Evolutionary conservation across 257 asterid species (phyloP), one percentile per base, ranked within the genome.

Genomic region (Fraxinus cuspidata): DNA sequence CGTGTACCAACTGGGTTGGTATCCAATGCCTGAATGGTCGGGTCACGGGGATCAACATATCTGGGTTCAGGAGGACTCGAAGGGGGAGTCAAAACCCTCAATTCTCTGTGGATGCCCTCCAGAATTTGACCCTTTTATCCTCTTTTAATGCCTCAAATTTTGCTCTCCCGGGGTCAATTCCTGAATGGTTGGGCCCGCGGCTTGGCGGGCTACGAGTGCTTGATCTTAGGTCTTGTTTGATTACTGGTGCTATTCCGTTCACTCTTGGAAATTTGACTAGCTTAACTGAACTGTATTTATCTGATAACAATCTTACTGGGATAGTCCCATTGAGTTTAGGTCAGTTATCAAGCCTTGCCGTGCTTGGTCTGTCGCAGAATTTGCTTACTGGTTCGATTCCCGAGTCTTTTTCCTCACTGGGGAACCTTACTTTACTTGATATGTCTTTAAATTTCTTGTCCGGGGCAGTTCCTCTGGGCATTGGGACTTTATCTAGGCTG

Each of bases 11-110:
- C 32, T 96, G 98, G 98, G 86, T 27, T 31, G 98, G 98, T 47
- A 74, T 96, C 72, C 83, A 75, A 67, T 96, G 99, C 86, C 73
- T 32, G 58, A 89, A 87, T 83, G 97, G 97, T 79, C 78, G 89
- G 21, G 97, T 96, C 3, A 70, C 83, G 4, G 91, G 82, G 75
- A 93, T 96, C 82, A 93, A 93, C 38, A 88, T 96, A 12, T 89
- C 98, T 19, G 90, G 98, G 77, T 93, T 96, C 85, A 86, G 85
- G 80, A 87, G 99, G 34, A 96, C 98, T 21, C 83, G 96, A 75
- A 76, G 80, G 69, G 98, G 94, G 31, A 80, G 82, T 73, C 87
- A 42, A 85, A 96, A 85, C 87, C 98, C 98, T 79, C 91, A 80
- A 77, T 96, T 96, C 72, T 86, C 95, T 9, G 93, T 92, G 8